A percentile compares a stretch with the other conserved stretches of the same genome.
Evolutionary conservation across 2,329 filamentous ascomycete genomes (phyloP).

Genomic region (Apiospora hydei): DNA sequence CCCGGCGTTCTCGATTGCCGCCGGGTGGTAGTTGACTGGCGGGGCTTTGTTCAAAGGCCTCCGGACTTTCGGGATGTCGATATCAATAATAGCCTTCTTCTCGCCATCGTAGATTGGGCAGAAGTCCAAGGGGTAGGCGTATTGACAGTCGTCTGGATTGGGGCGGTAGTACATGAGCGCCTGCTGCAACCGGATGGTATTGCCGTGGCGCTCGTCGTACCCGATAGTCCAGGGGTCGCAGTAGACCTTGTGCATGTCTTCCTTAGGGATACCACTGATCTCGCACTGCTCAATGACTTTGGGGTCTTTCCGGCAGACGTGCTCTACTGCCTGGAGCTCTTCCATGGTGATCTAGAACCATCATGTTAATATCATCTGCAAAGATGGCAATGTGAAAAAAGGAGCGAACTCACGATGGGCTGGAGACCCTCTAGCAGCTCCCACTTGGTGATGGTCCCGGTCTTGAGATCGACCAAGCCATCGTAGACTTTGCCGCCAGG

Average conservation of each 20-base stretch:
- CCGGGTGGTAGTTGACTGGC: slow-evolving; percentile 82
- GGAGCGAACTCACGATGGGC: slow-evolving; percentile 67
- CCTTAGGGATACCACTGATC: slow-evolving; percentile 78
- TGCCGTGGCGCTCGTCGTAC: slow-evolving; percentile 90
- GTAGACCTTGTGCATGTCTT: slow-evolving; percentile 95
- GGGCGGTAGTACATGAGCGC: slow-evolving; percentile 96
- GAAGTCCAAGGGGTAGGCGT: slow-evolving; percentile 91
- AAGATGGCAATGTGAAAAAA: neutral
- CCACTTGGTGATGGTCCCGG: slow-evolving; percentile 75
- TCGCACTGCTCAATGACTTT: slow-evolving; percentile 91
- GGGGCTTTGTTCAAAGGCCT: slow-evolving; percentile 75
- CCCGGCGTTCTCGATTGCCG: slow-evolving; percentile 73
- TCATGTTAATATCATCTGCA: neutral
- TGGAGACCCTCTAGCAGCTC: slow-evolving; percentile 78
- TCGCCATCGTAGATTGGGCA: slow-evolving; percentile 89
- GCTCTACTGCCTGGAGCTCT: slow-evolving; percentile 83
- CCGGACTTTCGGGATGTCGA: slow-evolving; percentile 81
- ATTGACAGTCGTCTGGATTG: slow-evolving; percentile 84
- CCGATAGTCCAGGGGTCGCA: slow-evolving; percentile 97
- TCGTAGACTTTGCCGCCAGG: slow-evolving; percentile 83
- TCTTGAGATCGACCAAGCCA: slow-evolving; percentile 76
- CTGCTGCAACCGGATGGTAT: slow-evolving; percentile 80
- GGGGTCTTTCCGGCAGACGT: slow-evolving; percentile 76
- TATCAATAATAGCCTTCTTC: slow-evolving; percentile 79
- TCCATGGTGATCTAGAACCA: slow-evolving; percentile 84